Evolutionary conservation across 352 stramenopile species (phyloP).

Genomic region (Phytophthora brassicae): DNA sequence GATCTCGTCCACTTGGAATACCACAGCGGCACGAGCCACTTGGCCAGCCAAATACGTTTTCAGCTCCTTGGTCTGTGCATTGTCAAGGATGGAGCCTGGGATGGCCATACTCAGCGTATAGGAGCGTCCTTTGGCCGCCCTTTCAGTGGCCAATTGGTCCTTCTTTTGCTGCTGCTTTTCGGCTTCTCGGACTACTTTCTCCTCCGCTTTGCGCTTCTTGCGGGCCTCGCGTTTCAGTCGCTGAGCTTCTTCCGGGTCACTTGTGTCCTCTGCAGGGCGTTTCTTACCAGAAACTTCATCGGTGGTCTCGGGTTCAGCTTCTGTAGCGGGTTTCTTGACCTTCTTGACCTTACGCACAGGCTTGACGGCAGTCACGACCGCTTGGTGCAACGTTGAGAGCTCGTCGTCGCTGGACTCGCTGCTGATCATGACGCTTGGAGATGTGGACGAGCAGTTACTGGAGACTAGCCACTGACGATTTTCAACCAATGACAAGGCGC

Average conservation of each 20-base stretch:
- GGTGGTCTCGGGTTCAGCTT: not conserved
- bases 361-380: conserved; percentile 31
- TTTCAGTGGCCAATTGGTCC: conserved; percentile 33
- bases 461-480: conserved; percentile 4
- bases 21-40: conserved; percentile 94
- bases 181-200: conserved; percentile 42
- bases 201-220: conserved; percentile 70
- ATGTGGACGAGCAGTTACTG: conserved; percentile 9
- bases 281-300: conserved; percentile 17
- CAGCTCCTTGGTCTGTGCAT: conserved; percentile 97
- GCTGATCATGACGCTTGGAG: conserved; percentile 65
- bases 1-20: conserved; percentile 99
- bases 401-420: conserved; percentile 90
- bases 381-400: conserved; percentile 67
- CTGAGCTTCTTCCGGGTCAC: conserved; percentile 28
- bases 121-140: conserved; percentile 57
- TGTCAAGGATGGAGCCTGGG: conserved; percentile 95
- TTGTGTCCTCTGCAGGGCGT: conserved; percentile 4
- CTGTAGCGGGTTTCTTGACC: conserved; percentile 22
- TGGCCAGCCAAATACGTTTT: conserved; percentile 96
- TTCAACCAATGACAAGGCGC: conserved; percentile 16
- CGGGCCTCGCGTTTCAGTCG: conserved; percentile 63
- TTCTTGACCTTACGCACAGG: conserved; percentile 34
- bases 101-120: conserved; percentile 97
- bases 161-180: conserved; percentile 42